phyloP scores from a whole-genome alignment of 2,329 filamentous ascomycete genomes.

The Aureobasidium sp. region DNA sequence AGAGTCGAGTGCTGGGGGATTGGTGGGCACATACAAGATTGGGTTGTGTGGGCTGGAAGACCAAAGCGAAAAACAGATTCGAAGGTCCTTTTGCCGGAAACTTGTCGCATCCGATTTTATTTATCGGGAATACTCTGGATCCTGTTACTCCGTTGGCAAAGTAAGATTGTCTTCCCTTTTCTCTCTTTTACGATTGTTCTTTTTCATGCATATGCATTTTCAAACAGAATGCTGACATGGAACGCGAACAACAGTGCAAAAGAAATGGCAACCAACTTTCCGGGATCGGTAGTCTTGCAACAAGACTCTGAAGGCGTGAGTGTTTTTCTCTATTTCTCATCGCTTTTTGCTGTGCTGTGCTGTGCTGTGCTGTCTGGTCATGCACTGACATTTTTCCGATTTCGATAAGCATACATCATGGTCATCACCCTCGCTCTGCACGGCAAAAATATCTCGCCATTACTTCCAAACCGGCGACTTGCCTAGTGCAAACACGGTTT shows the following conservation, averaged over 20 bases:
- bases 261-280: slow-evolving; percentile 37
- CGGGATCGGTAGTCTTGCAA: slow-evolving; percentile 38
- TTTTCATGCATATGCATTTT: no score
- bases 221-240: neutral
- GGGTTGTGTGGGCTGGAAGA: slow-evolving; percentile 28
- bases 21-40: slow-evolving; percentile 33
- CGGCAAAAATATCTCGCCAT: slow-evolving; percentile 29
- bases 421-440: slow-evolving; percentile 26
- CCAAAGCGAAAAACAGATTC: slow-evolving; percentile 20
- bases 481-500: slow-evolving; percentile 31
- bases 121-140: slow-evolving; percentile 51
- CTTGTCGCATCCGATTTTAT: slow-evolving; percentile 49
- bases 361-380: no score
- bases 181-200: neutral
- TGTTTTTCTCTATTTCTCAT: neutral
- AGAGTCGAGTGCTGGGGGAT: slow-evolving; percentile 30
- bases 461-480: slow-evolving; percentile 39
- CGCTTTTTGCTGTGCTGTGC: no score
- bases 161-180: neutral
- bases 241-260: slow-evolving; percentile 33
- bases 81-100: slow-evolving; percentile 25
- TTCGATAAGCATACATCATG: slow-evolving; percentile 2
- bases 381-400: neutral
- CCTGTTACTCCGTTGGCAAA: slow-evolving; percentile 50
- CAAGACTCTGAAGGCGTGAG: slow-evolving; percentile 31